phyloP scores from a whole-genome alignment of 2,329 filamentous ascomycete genomes.

The Arthrinium puccinioides region DNA sequence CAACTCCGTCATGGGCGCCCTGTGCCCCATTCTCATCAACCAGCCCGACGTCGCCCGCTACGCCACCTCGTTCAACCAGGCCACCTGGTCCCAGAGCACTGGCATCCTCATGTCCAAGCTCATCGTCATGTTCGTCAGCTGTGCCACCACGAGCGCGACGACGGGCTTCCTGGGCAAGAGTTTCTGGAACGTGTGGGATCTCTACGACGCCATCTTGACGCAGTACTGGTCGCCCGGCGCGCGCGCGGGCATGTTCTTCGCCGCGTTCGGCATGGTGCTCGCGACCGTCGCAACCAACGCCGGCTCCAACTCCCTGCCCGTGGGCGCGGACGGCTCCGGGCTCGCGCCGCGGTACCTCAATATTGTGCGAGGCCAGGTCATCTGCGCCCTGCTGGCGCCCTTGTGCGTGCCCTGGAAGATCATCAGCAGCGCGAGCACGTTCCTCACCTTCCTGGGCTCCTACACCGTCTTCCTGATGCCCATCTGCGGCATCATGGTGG shows the following conservation, averaged over 20 bases:
- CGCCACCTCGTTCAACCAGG: slow-evolving; percentile 14
- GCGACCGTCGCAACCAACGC: slow-evolving; percentile 34
- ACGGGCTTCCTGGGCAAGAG: slow-evolving; percentile 23
- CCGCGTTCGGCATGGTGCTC: slow-evolving; percentile 15
- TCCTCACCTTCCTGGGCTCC: slow-evolving; percentile 32
- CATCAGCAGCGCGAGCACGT: slow-evolving; percentile 28
- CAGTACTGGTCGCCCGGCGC: slow-evolving; percentile 28
- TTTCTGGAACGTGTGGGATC: slow-evolving; percentile 38
- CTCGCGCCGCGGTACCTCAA: slow-evolving; percentile 33
- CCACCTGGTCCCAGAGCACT: slow-evolving; percentile 21
- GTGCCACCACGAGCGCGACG: slow-evolving; percentile 29
- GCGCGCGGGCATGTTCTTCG: slow-evolving; percentile 27
- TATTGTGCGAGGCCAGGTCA: slow-evolving; percentile 31
- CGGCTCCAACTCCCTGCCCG: slow-evolving; percentile 30
- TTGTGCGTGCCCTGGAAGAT: slow-evolving; percentile 34
- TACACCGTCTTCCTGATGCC: slow-evolving; percentile 35
- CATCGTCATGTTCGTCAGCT: slow-evolving; percentile 31
- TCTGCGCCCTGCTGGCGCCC: slow-evolving; percentile 28
- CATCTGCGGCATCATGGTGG: slow-evolving; percentile 22
- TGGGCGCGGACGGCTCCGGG: slow-evolving; percentile 31
- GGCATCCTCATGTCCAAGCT: slow-evolving; percentile 29
- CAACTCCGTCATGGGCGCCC: slow-evolving; percentile 31
- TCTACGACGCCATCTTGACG: slow-evolving; percentile 29
- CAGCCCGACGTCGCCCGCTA: slow-evolving; percentile 34
- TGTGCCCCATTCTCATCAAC: slow-evolving; percentile 26